A percentile compares a stretch with the other conserved stretches of the same genome.
Conservation (phyloP, 805 yeast species). For the Yarrowia bubula region DNA sequence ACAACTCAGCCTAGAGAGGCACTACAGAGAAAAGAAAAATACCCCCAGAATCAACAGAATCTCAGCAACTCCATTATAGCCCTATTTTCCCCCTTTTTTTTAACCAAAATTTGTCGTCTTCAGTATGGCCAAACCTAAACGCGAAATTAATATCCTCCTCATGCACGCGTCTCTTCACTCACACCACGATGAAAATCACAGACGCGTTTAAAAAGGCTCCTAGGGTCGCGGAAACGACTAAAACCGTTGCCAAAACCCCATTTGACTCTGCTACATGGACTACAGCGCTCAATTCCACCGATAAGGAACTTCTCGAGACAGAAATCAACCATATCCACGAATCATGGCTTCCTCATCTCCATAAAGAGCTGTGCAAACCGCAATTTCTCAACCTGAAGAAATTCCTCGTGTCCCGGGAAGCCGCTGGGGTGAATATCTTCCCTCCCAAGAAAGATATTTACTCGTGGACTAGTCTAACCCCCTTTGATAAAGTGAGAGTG, state of each 20-base stretch:
- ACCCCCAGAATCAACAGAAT: no score
- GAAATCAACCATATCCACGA: conserved; percentile 72
- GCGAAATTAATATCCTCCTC: conserved; percentile 1
- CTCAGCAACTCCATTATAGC: no score
- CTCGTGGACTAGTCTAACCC: conserved; percentile 89
- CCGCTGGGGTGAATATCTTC: conserved; percentile 54
- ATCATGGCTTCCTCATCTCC: conserved; percentile 73
- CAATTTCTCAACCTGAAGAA: conserved; percentile 73
- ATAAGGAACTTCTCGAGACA: conserved; percentile 51
- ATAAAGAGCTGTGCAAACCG: conserved; percentile 74
- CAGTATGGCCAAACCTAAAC: conserved; percentile 8
- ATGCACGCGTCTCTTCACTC: not conserved
- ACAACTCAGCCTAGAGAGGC: no score
- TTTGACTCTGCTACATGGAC: conserved; percentile 45
- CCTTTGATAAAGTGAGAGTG: conserved; percentile 68
- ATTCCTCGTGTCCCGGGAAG: conserved; percentile 53
- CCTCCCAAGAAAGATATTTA: conserved; percentile 79
- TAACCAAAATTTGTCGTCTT: no score
- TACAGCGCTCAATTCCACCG: conserved; percentile 47
- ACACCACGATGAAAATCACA: conserved; percentile 16
- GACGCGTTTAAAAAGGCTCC: conserved; percentile 19
- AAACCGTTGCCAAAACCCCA: not conserved
- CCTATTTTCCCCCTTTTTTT: not conserved
- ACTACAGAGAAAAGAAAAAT: no score
- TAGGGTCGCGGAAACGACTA: not conserved